These are phyloP conservation scores for Fusarium palustre DNA, from an alignment of 2,329 filamentous ascomycete species.

Conservation along the genomic window DNA sequence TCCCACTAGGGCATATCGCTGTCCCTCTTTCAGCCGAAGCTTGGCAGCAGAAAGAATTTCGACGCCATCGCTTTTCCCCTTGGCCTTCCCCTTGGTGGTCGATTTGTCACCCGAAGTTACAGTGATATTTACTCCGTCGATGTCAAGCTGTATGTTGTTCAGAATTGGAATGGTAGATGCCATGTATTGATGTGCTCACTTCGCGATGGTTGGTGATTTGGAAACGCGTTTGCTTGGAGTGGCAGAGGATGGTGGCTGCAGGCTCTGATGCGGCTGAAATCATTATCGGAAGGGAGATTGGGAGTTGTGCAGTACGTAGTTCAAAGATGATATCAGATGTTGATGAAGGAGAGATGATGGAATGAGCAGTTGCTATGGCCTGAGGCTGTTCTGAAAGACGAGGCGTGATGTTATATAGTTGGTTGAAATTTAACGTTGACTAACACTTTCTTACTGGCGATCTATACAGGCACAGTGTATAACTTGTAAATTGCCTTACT, in stretches of 20 bases:
- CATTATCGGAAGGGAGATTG: constrained; percentile 49
- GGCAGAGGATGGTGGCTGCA: constrained; percentile 68
- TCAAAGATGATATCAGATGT: not conserved
- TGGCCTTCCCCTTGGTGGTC: constrained; percentile 64
- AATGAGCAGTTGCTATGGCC: not conserved
- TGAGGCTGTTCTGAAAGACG: constrained; percentile 4
- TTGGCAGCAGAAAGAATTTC: constrained; percentile 79
- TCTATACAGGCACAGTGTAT: constrained; percentile 1
- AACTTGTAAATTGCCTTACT: not conserved
- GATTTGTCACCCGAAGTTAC: constrained; percentile 62
- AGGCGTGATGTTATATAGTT: constrained; percentile 1
- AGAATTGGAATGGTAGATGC: not conserved
- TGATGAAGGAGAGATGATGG: not conserved
- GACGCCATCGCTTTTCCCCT: constrained; percentile 59
- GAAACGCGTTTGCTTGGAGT: constrained; percentile 75
- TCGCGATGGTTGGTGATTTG: constrained; percentile 67
- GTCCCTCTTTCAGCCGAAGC: constrained; percentile 76
- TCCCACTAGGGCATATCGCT: constrained; percentile 82
- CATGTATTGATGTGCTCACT: constrained; percentile 52
- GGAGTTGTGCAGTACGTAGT: not conserved
- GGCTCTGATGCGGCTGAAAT: constrained; percentile 63
- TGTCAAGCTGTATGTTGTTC: constrained; percentile 64
- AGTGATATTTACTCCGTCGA: constrained; percentile 78
- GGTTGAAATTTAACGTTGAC: not conserved
- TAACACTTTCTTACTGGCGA: not conserved